These are phyloP conservation scores for Apiotrichum mycotoxinovorans DNA, from an alignment of 1,284 basidiomycete genomes.

Conservation along the genomic window DNA sequence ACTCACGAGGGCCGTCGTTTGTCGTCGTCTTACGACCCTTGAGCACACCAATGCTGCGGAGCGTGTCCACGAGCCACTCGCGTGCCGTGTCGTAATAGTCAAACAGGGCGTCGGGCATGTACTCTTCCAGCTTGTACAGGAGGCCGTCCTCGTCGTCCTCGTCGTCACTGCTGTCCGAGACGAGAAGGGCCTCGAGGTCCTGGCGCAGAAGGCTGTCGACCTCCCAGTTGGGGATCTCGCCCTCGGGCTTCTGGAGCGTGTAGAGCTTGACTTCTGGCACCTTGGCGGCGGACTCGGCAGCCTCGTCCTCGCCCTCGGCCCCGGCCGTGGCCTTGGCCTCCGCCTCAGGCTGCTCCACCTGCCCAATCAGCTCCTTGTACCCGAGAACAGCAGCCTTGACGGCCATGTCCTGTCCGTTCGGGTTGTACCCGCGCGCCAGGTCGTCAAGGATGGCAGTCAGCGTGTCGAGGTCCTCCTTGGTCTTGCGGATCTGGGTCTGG, in stretches of 20 bases:
- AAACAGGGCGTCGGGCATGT: conserved; percentile 77
- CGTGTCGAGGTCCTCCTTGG: conserved; percentile 68
- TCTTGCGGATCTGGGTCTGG: conserved; percentile 64
- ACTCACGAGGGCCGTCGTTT: conserved; percentile 41
- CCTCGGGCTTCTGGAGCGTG: conserved; percentile 13
- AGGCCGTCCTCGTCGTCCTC: conserved; percentile 32
- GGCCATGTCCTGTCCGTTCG: conserved; percentile 96
- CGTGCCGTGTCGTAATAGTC: conserved; percentile 72
- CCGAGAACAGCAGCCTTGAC: conserved; percentile 93
- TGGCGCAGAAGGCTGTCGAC: conserved; percentile 10
- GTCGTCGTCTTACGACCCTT: conserved; percentile 15
- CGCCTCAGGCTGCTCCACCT: conserved; percentile 6
- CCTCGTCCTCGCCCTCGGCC: conserved; percentile 32
- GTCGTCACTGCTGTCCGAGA: conserved; percentile 12
- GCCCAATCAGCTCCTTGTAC: conserved; percentile 75
- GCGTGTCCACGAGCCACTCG: conserved; percentile 61
- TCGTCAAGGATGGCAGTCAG: conserved; percentile 81
- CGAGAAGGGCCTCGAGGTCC: conserved; percentile 18
- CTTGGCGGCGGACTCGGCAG: not conserved
- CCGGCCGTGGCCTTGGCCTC: not conserved
- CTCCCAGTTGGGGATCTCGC: conserved; percentile 13
- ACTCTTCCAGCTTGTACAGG: conserved; percentile 72
- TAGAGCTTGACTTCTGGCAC: conserved; percentile 6
- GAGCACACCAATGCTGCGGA: conserved; percentile 11
- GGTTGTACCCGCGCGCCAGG: conserved; percentile 84